Evolutionary conservation across 140 eudicot genomes (phyloP).

Genomic region (Flaveria floridana): DNA sequence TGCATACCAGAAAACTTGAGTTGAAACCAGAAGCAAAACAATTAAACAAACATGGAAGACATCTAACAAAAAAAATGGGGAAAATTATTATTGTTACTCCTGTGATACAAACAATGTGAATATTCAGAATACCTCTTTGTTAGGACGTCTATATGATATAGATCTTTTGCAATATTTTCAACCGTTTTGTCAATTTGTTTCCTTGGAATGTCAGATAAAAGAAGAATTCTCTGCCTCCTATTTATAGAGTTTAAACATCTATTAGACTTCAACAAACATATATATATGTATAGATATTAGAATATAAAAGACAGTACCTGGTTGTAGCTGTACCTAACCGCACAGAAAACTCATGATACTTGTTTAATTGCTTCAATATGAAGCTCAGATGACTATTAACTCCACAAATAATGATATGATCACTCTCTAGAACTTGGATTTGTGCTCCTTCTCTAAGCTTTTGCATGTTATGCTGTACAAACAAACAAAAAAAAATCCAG

Average conservation of each 20-base stretch:
- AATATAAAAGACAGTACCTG: slow-evolving; percentile 52
- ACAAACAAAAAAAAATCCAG: slow-evolving; percentile 4
- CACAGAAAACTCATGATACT: slow-evolving; percentile 90
- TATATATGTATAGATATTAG: not conserved
- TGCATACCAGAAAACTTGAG: slow-evolving; percentile 43
- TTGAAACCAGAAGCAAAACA: slow-evolving; percentile 18
- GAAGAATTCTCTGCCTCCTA: slow-evolving; percentile 97
- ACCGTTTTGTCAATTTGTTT: slow-evolving; percentile 81
- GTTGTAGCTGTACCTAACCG: slow-evolving; percentile 94
- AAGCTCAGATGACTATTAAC: slow-evolving; percentile 82
- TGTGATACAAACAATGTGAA: slow-evolving; percentile 11
- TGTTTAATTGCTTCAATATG: slow-evolving; percentile 82
- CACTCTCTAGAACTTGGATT: slow-evolving; percentile 89
- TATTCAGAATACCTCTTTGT: slow-evolving; percentile 67
- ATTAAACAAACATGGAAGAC: not conserved
- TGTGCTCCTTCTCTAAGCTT: slow-evolving; percentile 96
- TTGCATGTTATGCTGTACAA: slow-evolving; percentile 85
- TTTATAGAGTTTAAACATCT: slow-evolving; percentile 24
- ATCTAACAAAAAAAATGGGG: not conserved
- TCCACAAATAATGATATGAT: slow-evolving; percentile 95
- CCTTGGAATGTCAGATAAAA: slow-evolving; percentile 89
- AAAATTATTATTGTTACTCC: not conserved
- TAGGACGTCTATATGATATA: slow-evolving; percentile 71
- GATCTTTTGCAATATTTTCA: slow-evolving; percentile 82
- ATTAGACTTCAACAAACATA: slow-evolving; percentile 14